Conservation (phyloP, 352 stramenopile species). For the Pythium sp. region DNA sequence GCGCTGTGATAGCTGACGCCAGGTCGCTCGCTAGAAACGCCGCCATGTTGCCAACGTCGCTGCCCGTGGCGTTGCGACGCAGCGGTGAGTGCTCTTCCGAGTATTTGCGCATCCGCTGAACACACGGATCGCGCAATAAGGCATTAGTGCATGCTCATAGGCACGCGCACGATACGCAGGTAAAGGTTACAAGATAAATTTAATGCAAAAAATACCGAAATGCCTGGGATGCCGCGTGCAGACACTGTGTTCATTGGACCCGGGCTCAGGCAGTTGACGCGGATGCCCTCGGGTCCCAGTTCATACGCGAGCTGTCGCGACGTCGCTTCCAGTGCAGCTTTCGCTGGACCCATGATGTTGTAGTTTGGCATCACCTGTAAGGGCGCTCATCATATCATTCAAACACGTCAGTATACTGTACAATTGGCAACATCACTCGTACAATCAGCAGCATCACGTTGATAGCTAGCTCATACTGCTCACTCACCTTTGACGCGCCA, state of each 20-base stretch:
- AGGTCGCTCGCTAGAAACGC: constrained; percentile 79
- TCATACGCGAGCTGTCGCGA: constrained; percentile 83
- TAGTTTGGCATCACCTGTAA: constrained; percentile 84
- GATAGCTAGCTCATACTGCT: too few species aligned
- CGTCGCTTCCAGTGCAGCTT: constrained; percentile 86
- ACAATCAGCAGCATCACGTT: too few species aligned
- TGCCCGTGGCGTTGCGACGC: constrained; percentile 57
- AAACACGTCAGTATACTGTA: neutral
- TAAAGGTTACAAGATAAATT: neutral
- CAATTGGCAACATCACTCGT: neutral
- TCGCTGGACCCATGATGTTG: constrained; percentile 91
- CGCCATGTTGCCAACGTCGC: constrained; percentile 78
- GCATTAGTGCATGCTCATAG: neutral
- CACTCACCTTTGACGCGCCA: constrained; percentile 58
- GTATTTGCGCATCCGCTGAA: constrained; percentile 79
- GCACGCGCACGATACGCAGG: neutral
- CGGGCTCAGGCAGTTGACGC: constrained; percentile 89
- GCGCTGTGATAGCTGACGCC: constrained; percentile 78
- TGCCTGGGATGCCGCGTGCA: constrained; percentile 86
- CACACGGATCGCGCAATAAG: neutral
- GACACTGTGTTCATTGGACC: constrained; percentile 90
- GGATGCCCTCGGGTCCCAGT: constrained; percentile 67
- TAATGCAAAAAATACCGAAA: constrained; percentile 45
- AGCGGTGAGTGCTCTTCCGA: constrained; percentile 64
- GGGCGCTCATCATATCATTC: neutral